phyloP scores from a whole-genome alignment of 1,284 basidiomycete species.

The Ustilago lituana region DNA sequence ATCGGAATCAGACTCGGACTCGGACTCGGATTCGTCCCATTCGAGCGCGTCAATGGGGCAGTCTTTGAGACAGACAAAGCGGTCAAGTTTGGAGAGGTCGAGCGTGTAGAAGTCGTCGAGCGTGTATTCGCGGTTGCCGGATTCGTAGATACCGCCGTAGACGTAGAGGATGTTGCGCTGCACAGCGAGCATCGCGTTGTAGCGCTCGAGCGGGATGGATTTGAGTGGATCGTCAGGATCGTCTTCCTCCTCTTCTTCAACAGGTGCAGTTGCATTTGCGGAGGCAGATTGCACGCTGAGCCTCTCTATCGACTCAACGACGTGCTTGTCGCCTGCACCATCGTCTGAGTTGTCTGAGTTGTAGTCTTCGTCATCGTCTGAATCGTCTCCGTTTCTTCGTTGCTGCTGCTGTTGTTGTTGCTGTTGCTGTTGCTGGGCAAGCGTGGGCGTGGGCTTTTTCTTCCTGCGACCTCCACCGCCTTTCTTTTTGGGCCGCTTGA shows the following conservation, averaged over 20 bases:
- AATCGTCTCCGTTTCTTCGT: too few species aligned
- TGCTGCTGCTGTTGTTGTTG: too few species aligned
- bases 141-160: conserved; percentile 66
- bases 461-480: conserved; percentile 70
- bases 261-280: conserved; percentile 36
- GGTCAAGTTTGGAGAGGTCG: conserved; percentile 63
- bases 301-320: conserved; percentile 23
- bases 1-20: conserved; percentile 39
- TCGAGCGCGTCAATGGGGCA: conserved; percentile 65
- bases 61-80: conserved; percentile 60
- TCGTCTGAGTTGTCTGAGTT: too few species aligned
- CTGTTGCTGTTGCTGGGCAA: conserved; percentile 27
- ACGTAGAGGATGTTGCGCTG: conserved; percentile 76
- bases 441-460: conserved; percentile 70
- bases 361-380: too few species aligned
- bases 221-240: conserved; percentile 78
- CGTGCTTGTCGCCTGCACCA: conserved; percentile 7
- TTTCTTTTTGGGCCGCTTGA: conserved; percentile 72
- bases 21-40: conserved; percentile 63
- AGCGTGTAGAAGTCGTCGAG: conserved; percentile 67
- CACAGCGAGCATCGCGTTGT: conserved; percentile 90
- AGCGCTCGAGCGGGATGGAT: conserved; percentile 80
- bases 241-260: conserved; percentile 63
- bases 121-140: conserved; percentile 64
- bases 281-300: conserved; percentile 20